Base-by-base conservation (phyloP, 2,329 filamentous ascomycete genomes). In the Colletotrichum sojae region DNA sequence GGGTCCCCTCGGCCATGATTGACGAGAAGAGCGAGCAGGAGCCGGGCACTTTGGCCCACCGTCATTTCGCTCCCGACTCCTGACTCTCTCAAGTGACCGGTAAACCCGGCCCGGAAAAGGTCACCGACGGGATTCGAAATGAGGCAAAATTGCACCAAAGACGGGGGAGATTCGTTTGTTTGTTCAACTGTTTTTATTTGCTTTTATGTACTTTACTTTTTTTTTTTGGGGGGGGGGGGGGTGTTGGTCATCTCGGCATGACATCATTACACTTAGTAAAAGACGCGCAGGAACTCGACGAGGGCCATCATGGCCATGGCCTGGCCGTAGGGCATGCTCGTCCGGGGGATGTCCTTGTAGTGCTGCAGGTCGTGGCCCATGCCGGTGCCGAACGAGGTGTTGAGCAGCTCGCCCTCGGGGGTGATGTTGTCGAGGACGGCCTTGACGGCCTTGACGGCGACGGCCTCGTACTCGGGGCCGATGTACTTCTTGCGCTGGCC, bases 221-320 rank as follows among this genome's bases (percentile, higher is more conserved):
- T 36, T 36, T n/a, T n/a, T n/a, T n/a, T n/a, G n/a, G n/a, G n/a
- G n/a, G n/a, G n/a, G n/a, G n/a, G n/a, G n/a, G 8, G 31, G 31
- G 31, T 8, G 36, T 36, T 40, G 4, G 13, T 58, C 40, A 59
- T 59, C 46, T 45, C 18, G 16, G 9, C 59, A 53, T 68, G 69
- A 25, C 67, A 71, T 71, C 73, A 79, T 39, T 13, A 51, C 6
- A n/a, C 40, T 36, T 31, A 70, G 54, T 62, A 46, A n/a, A 57
- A 70, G 39, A 85, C 85, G 55, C 91, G 84, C 78, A 93, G 76
- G 73, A 91, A 92, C 80, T 95, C 93, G 0, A 91, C 92, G 71
- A 95, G 78, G 0, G 91, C 90, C 90, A 95, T 94, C 71, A 94
- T 94, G 0, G 91, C 92, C 92, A 95, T 94, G 0, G 92, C 91